These are phyloP conservation scores for Fusarium denticulatum DNA, from an alignment of 2,329 filamentous ascomycete species.

Conservation along the genomic window DNA sequence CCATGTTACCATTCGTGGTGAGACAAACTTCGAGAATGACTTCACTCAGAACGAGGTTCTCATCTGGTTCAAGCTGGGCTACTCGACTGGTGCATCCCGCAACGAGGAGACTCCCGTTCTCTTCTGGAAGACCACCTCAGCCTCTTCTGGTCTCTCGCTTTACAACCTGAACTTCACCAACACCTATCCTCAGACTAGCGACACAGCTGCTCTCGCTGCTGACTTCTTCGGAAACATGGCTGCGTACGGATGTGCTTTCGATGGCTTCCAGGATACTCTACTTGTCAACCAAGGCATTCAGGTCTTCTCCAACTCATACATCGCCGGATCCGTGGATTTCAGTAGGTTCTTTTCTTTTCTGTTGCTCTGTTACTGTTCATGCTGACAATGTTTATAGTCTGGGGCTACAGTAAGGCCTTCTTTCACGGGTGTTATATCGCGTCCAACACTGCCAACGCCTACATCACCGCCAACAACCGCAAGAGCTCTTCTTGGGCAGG, in stretches of 20 bases:
- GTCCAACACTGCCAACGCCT: constrained; percentile 46
- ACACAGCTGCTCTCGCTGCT: constrained; percentile 54
- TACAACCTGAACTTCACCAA: constrained; percentile 70
- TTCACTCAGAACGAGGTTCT: constrained; percentile 36
- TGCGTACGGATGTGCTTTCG: constrained; percentile 55
- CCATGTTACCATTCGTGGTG: constrained; percentile 34
- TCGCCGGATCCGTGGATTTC: constrained; percentile 43
- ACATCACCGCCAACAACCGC: constrained; percentile 48
- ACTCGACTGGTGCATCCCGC: constrained; percentile 49
- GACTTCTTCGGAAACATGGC: constrained; percentile 48
- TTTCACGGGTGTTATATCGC: constrained; percentile 53
- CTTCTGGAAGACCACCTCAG: constrained; percentile 56
- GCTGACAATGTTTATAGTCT: neutral
- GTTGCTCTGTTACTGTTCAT: too few relatives aligned
- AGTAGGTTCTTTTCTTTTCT: neutral
- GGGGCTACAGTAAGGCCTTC: constrained; percentile 48
- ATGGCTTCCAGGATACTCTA: constrained; percentile 61
- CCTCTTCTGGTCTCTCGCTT: constrained; percentile 59
- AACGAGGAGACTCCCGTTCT: constrained; percentile 57
- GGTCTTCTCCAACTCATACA: constrained; percentile 54
- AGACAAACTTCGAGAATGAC: constrained; percentile 35
- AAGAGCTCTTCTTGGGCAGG: constrained; percentile 43
- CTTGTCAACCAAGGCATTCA: constrained; percentile 58
- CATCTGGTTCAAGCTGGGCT: constrained; percentile 34
- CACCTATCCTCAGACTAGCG: constrained; percentile 54